Percentiles rank a stretch among this genome's conserved stretches.
Evolutionary conservation across 1,139 yeast species (phyloP).

Genomic region (Pichia inconspicua): DNA sequence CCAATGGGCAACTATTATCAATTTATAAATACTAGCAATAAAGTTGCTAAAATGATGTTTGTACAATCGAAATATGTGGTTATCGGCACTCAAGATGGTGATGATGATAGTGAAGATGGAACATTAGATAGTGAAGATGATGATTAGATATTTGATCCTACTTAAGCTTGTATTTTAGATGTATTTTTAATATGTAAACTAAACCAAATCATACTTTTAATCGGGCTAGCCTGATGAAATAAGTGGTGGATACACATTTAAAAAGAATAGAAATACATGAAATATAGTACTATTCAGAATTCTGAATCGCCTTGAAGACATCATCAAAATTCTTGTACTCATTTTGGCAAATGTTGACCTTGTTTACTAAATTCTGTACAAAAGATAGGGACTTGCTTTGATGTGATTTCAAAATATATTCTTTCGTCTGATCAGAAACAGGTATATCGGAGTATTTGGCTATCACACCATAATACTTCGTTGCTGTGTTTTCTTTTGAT

Average conservation of each 20-base stretch:
- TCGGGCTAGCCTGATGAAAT: no score
- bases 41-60: slow-evolving; percentile 59
- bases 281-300: not conserved
- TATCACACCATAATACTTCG: not conserved
- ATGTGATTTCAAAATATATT: not conserved
- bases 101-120: not conserved
- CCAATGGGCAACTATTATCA: slow-evolving; percentile 73
- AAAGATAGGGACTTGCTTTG: not conserved
- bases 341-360: not conserved
- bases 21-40: slow-evolving; percentile 49
- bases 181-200: not conserved
- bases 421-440: not conserved
- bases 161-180: not conserved
- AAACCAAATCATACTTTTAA: no score
- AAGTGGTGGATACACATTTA: no score
- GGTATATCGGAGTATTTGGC: not conserved
- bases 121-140: not conserved
- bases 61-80: slow-evolving; percentile 52
- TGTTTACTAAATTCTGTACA: not conserved
- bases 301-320: not conserved
- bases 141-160: not conserved
- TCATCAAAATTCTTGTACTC: not conserved
- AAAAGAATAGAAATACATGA: not conserved
- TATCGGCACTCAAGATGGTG: slow-evolving; percentile 20
- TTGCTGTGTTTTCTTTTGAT: not conserved